Evolutionary conservation across 192 early-diverging fungal genomes (phyloP), one percentile per base, ranked within the genome.

Genomic region (Backusella parvicylindrica): DNA sequence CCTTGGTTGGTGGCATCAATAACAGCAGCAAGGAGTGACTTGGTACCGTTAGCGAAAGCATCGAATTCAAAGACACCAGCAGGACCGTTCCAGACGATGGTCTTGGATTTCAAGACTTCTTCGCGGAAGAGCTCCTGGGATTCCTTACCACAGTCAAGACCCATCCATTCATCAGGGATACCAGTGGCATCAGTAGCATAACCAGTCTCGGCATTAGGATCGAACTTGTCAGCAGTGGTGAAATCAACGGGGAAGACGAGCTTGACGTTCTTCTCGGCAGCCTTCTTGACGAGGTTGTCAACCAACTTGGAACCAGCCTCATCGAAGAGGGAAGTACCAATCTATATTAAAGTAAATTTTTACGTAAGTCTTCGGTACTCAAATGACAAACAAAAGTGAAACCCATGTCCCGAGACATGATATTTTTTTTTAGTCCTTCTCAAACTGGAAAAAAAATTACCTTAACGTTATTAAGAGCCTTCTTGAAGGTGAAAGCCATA

Each of bases 401-500:
- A 68, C 66, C 66, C 66, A 68, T 68, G 66, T 37, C 53, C 53
- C 53, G 53, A 60, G 53, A 60, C 53, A 60, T 60, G 53, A 26
- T 28, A 26, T 60, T 28, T 60, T 60, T 53, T 8, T 18, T n/a
- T n/a, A n/a, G n/a, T n/a, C n/a, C n/a, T 67, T 68, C 32, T 37
- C 66, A 38, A 21, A 68, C 18, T 36, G 7, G 7, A 37, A 67
- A 37, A 35, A 66, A 36, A 67, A 26, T 77, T 83, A 88, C 86
- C 81, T 92, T 85, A 82, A 97, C 92, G 68, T 86, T 84, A 26
- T 95, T 85, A 64, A 96, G 84, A 37, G 91, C 88, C 91, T 98
- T 98, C 84, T 94, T 91, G 90, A 99, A 99, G 60, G 97, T 99
- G 87, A 97, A 99, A 71, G 95, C 94, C 97, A 99, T 99, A 36